Conservation (phyloP, 1,139 yeast species). For the Kodamaea fungicola region DNA sequence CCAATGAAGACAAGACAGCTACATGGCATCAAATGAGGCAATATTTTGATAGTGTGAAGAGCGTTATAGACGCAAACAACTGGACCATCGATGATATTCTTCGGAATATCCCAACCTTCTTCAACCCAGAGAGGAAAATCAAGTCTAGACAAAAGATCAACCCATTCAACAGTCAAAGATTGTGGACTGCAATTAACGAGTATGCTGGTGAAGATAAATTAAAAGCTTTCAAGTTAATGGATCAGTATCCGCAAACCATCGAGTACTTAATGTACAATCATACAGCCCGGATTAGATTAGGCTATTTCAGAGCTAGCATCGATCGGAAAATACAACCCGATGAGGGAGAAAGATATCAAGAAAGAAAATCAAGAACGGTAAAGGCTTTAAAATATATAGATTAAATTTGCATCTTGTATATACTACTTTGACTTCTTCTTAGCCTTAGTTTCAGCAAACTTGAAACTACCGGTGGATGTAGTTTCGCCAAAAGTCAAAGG, state of each 20-base stretch:
- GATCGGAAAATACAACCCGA: constrained; percentile 19
- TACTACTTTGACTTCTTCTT: constrained; percentile 8
- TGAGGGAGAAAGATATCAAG: constrained; percentile 17
- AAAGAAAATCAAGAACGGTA: constrained; percentile 20
- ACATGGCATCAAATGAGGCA: background rate
- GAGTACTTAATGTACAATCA: constrained; percentile 25
- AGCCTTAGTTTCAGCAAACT: constrained; percentile 24
- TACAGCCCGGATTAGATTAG: constrained; percentile 15
- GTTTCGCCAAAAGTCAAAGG: constrained; percentile 70
- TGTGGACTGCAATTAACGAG: constrained; percentile 17
- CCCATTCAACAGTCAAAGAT: constrained; percentile 13
- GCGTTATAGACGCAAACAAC: constrained; percentile 4
- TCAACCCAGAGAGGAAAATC: constrained; percentile 23
- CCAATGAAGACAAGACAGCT: background rate
- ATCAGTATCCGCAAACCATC: constrained; percentile 33
- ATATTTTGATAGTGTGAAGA: background rate
- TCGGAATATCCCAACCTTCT: constrained; percentile 21
- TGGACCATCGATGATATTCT: constrained; percentile 10
- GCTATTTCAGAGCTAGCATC: constrained; percentile 22
- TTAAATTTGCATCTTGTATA: background rate
- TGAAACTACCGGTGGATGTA: constrained; percentile 21
- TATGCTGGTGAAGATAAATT: constrained; percentile 15
- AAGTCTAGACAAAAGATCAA: constrained; percentile 19
- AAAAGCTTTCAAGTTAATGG: constrained; percentile 24
- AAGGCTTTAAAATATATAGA: constrained; percentile 10